phyloP scores from a whole-genome alignment of 1,284 basidiomycete genomes.

The Marasmius sp. region DNA sequence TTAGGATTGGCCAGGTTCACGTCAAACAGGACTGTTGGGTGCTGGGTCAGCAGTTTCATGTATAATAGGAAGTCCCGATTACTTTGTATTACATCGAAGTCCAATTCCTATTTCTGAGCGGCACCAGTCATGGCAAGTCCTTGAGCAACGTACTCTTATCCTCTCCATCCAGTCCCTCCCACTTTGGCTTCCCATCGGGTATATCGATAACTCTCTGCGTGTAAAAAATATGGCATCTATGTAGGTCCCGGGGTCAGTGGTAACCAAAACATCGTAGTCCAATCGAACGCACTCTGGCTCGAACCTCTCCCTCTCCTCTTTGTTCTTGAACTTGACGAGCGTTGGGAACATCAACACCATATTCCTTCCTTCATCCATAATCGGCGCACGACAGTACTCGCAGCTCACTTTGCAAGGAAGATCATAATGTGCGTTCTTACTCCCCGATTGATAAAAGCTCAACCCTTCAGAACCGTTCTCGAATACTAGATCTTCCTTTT shows the following conservation, averaged over 20 bases:
- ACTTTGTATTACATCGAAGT: too few species aligned
- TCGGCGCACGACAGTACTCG: background rate
- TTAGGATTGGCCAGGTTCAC: too few species aligned
- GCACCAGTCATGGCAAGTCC: background rate
- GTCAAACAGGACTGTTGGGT: too few species aligned
- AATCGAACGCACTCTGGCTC: background rate
- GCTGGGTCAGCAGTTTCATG: too few species aligned
- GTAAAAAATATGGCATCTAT: slow-evolving; percentile 6
- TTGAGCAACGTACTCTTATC: background rate
- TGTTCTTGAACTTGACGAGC: background rate
- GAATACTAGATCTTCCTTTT: background rate
- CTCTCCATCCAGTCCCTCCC: background rate
- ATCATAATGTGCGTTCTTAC: background rate
- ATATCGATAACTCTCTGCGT: background rate
- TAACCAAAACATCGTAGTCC: background rate
- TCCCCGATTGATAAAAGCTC: background rate
- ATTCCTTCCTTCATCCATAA: slow-evolving; percentile 6
- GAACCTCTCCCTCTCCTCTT: background rate
- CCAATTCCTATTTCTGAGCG: too few species aligned
- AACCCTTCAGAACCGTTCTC: background rate
- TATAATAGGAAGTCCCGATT: too few species aligned
- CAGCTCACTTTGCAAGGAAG: slow-evolving; percentile 6
- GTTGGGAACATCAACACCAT: slow-evolving; percentile 4
- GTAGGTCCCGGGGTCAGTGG: too few species aligned
- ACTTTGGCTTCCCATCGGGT: background rate